phyloP scores from a whole-genome alignment of 2,329 filamentous ascomycete species.

The Cladosporium sphaerospermum region DNA sequence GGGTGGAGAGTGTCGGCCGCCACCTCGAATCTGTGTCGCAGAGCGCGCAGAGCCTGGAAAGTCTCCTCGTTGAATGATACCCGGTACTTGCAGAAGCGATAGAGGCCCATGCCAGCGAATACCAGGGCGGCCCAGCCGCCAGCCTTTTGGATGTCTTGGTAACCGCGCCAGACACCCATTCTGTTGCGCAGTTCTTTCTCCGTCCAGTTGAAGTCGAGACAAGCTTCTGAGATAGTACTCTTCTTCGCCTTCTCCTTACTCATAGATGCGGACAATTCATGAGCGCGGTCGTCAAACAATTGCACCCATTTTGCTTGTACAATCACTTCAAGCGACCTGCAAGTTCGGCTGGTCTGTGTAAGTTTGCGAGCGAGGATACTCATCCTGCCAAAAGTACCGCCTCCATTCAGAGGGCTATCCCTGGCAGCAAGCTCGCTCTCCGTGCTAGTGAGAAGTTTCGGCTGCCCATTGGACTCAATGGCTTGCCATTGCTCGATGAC shows the following conservation, averaged over 20 bases:
- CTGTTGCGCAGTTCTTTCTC: slow-evolving; percentile 54
- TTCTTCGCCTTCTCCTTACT: slow-evolving; percentile 43
- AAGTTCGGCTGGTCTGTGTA: slow-evolving; percentile 48
- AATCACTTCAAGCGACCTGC: slow-evolving; percentile 53
- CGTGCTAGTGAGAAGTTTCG: slow-evolving; percentile 20
- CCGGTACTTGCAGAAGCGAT: slow-evolving; percentile 52
- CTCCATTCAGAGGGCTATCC: slow-evolving; percentile 19
- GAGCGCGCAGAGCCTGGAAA: slow-evolving; percentile 41
- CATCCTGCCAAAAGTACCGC: slow-evolving; percentile 35
- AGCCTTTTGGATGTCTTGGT: slow-evolving; percentile 52
- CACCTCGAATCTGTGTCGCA: slow-evolving; percentile 40
- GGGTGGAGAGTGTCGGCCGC: slow-evolving; percentile 28
- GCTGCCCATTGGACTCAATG: slow-evolving; percentile 26
- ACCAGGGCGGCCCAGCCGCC: slow-evolving; percentile 52
- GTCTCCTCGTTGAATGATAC: slow-evolving; percentile 48
- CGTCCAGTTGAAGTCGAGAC: slow-evolving; percentile 48
- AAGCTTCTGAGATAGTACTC: slow-evolving; percentile 48
- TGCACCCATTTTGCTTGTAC: slow-evolving; percentile 54
- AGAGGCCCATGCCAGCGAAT: slow-evolving; percentile 53
- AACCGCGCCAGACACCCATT: slow-evolving; percentile 51
- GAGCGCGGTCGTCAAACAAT: slow-evolving; percentile 48
- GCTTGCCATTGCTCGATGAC: slow-evolving; percentile 30
- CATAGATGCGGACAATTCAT: slow-evolving; percentile 29
- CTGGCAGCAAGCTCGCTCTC: slow-evolving; percentile 17
- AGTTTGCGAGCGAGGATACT: slow-evolving; percentile 40